phyloP scores from a whole-genome alignment of 352 stramenopile species.

The Phytopythium litorale region DNA sequence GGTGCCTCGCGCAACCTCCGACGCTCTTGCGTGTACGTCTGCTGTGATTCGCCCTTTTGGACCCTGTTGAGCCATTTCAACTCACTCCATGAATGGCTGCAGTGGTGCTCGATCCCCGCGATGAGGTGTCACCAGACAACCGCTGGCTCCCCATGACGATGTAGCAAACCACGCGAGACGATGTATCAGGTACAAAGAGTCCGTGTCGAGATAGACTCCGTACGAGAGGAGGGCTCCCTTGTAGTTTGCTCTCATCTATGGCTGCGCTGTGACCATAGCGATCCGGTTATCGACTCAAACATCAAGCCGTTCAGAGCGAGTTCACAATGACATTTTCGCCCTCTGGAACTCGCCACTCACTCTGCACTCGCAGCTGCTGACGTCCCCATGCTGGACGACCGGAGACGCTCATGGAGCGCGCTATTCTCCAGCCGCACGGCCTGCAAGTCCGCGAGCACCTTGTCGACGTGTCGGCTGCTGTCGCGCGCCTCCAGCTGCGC shows the following conservation, averaged over 20 bases:
- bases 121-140: slow-evolving; percentile 12
- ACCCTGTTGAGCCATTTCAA: not conserved
- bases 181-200: not conserved
- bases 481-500: slow-evolving; percentile 73
- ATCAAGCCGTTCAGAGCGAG: too few species aligned
- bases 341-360: not conserved
- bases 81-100: not conserved
- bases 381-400: slow-evolving; percentile 3
- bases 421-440: slow-evolving; percentile 68
- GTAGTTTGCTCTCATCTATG: too few species aligned
- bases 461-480: slow-evolving; percentile 61
- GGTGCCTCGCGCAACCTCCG: slow-evolving; percentile 44
- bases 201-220: too few species aligned
- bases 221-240: not conserved
- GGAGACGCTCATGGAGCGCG: slow-evolving; percentile 48
- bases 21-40: slow-evolving; percentile 43
- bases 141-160: slow-evolving; percentile 14
- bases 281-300: too few species aligned
- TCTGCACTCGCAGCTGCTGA: not conserved
- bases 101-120: slow-evolving; percentile 19
- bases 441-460: slow-evolving; percentile 68
- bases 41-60: not conserved
- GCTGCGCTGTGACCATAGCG: too few species aligned
- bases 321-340: not conserved
- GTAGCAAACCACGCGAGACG: not conserved